Evolutionary conservation across 2,329 filamentous ascomycete species (phyloP), one percentile per base, ranked within the genome.

Genomic region (Alternaria sp.): DNA sequence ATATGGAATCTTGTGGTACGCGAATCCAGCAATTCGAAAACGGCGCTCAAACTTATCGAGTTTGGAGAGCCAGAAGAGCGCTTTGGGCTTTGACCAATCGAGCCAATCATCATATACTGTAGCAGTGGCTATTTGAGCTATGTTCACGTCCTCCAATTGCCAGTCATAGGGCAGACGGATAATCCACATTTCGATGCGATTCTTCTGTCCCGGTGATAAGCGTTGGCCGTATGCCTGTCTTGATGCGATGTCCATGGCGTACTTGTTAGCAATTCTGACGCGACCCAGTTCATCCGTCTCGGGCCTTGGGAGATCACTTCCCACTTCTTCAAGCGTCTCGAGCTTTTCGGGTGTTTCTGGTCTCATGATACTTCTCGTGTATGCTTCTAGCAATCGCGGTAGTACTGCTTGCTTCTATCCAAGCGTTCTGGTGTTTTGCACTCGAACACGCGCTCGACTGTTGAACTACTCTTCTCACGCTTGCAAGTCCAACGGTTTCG

Each of bases 1-100:
- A 37, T 53, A 41, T 5, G 59, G 55, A 14, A 56, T 41, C n/a
- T 50, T 29, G 23, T 61, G 59, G 21, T 61, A 61, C 3, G n/a
- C 17, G 1, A 61, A 5, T 3, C 55, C 51, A 26, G 56, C 54
- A 8, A 29, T 4, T 10, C 59, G 56, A 34, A 58, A 61, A 9
- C 42, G 46, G n/a, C n/a, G 49, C 49, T 61, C 59, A 24, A 31
- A 34, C 14, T 39, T 45, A 26, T 55, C 55, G 9, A 61, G 55
- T 17, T 14, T 59, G 8, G 7, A 7, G 21, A 61, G 31, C 51
- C 56, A 61, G n/a, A 24, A 21, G 23, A 45, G 14, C 2, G 59
- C 59, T 11, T 23, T 17, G 5, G 17, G 28, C 9, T 39, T 37
- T 23, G 44, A 28, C 52, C 56, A 59, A 26, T 52, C 26, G 13